Percentiles rank a stretch among this genome's conserved stretches.
Evolutionary conservation across 2,329 filamentous ascomycete species (phyloP).

Genomic region (Fusarium clavum): DNA sequence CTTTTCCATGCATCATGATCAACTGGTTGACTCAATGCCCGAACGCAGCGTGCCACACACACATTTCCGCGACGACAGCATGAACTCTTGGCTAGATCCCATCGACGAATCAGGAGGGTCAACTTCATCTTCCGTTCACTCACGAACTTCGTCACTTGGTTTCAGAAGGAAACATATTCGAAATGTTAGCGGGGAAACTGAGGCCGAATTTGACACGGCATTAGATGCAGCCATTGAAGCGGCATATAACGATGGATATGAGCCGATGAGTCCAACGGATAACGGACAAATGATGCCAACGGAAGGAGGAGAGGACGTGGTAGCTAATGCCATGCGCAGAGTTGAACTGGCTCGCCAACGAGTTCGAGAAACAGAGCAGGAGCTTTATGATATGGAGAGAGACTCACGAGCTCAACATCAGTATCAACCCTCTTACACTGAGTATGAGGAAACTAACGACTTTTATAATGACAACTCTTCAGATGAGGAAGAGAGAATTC

Average conservation of each 20-base stretch:
- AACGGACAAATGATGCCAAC: slow-evolving; percentile 48
- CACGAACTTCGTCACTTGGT: slow-evolving; percentile 77
- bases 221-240: slow-evolving; percentile 96
- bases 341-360: slow-evolving; percentile 82
- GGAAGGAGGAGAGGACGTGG: slow-evolving; percentile 58
- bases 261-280: slow-evolving; percentile 71
- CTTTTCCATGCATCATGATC: slow-evolving; percentile 47
- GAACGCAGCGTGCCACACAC: slow-evolving; percentile 41
- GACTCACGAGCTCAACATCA: slow-evolving; percentile 61
- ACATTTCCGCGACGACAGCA: slow-evolving; percentile 72
- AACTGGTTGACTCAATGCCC: slow-evolving; percentile 10
- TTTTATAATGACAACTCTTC: slow-evolving; percentile 73
- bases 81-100: slow-evolving; percentile 92
- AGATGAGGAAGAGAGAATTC: slow-evolving; percentile 78
- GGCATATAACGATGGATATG: slow-evolving; percentile 91
- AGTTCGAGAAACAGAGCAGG: slow-evolving; percentile 78
- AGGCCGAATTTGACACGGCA: slow-evolving; percentile 93
- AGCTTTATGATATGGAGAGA: slow-evolving; percentile 59
- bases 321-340: slow-evolving; percentile 69
- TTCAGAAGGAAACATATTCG: slow-evolving; percentile 77
- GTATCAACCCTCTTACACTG: slow-evolving; percentile 46
- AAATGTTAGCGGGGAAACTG: slow-evolving; percentile 76
- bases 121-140: slow-evolving; percentile 82
- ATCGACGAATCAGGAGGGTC: slow-evolving; percentile 91
- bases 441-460: slow-evolving; percentile 57